These are phyloP conservation scores for Warburgia ugandensis DNA, from an alignment of 164 flowering plant genomes.

Conservation along the genomic window DNA sequence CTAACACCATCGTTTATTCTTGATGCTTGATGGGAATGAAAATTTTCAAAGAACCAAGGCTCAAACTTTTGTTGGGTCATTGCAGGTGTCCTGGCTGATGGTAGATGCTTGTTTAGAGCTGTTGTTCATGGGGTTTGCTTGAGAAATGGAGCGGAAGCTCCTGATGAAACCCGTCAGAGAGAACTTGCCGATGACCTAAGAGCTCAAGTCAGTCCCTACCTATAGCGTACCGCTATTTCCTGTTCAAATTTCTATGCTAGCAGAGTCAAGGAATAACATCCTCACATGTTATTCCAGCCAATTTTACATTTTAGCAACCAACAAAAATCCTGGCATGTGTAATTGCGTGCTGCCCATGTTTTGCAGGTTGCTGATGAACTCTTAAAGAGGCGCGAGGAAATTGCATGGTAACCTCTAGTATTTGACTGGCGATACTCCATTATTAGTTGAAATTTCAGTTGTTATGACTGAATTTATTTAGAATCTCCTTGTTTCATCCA, in stretches of 20 bases:
- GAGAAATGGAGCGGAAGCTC: slow-evolving; percentile 65
- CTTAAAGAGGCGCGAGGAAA: slow-evolving; percentile 74
- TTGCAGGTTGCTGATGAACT: slow-evolving; percentile 76
- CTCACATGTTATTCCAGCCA: neutral
- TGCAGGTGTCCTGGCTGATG: slow-evolving; percentile 70
- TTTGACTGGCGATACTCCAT: neutral
- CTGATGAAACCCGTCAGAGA: slow-evolving; percentile 57
- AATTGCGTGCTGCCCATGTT: neutral
- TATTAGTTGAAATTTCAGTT: neutral
- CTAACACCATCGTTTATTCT: no score
- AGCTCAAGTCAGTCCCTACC: slow-evolving; percentile 40
- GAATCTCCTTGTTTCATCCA: slow-evolving; percentile 12
- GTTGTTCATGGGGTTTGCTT: slow-evolving; percentile 68
- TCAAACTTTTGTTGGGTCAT: neutral
- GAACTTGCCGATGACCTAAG: slow-evolving; percentile 89
- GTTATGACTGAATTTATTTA: neutral
- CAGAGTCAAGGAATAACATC: neutral
- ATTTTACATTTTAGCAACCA: neutral
- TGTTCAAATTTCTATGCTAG: neutral
- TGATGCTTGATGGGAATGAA: no score
- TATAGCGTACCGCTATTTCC: neutral
- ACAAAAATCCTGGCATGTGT: neutral
- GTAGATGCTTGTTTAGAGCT: slow-evolving; percentile 87
- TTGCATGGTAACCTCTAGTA: slow-evolving; percentile 43
- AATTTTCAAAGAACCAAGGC: neutral